Base-by-base conservation (phyloP, 768 basidiomycete genomes). In the Mycena alexandri region DNA sequence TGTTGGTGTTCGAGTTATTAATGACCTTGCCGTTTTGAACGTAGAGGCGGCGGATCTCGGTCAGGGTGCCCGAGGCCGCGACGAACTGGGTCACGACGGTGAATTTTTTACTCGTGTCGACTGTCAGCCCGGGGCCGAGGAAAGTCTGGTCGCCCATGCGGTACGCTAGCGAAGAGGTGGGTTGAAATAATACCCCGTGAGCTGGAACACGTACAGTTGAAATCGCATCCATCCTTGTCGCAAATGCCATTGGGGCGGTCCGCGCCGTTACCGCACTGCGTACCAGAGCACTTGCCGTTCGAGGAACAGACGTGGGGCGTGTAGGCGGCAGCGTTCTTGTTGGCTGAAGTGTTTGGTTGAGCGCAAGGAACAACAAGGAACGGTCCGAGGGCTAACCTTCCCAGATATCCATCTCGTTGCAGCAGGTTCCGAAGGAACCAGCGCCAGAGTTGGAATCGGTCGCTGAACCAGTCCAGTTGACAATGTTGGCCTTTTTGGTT, bases 51-150 rank as follows among this genome's bases (percentile, higher is more conserved):
- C 84, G 83, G 75, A 87, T 88, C 75, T 86, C 86, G 61, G 75
- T 78, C 75, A 88, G 84, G 25, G 77, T 79, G 59, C 87, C 86
- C 55, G 78, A 75, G 54, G 82, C 72, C 52, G 84, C 80, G 73
- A 82, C 80, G 77, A 87, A 87, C 74, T 88, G 87, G 57, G 87
- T 87, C 75, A 87, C 86, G 71, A 87, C 84, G 62, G 86, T 88
- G 80, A 88, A 80, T 71, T 79, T 80, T 68, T 77, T 73, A 75
- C 64, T 79, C 74, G 86, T 88, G 80, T 87, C 83, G 75, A 88
- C 81, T 61, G 79, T 85, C 74, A 74, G 70, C 65, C 82, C 83
- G n/a, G 74, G 73, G 44, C 87, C 87, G 73, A 82, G 81, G 83
- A 86, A 88, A 58, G 74, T 65, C 63, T 69, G 73, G 73, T 77